Evolutionary conservation across 306 rosid genomes (phyloP).

Genomic region (Herpetospermum pedunculosum): DNA sequence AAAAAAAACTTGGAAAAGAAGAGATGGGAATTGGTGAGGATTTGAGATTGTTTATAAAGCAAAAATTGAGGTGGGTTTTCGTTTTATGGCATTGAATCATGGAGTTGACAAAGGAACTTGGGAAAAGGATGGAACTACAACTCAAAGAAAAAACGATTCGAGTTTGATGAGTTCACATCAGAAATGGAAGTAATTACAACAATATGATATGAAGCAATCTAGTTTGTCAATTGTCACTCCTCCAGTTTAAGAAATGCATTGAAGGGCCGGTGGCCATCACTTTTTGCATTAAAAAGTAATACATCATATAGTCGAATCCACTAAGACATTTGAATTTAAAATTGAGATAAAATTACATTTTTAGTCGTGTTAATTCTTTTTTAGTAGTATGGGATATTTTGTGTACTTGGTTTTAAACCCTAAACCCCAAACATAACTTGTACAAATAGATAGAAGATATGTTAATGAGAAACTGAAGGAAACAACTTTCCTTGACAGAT

Average conservation of each 20-base stretch:
- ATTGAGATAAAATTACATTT: background rate
- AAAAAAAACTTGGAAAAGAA: background rate
- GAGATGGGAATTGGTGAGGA: background rate
- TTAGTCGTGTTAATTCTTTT: too few species aligned
- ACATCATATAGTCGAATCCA: background rate
- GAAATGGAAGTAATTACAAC: background rate
- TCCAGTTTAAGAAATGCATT: background rate
- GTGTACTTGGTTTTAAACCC: too few species aligned
- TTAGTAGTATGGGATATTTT: too few species aligned
- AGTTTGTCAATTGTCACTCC: background rate
- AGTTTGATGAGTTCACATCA: background rate
- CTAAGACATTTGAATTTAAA: background rate
- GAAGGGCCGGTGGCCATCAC: background rate
- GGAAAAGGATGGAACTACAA: constrained; percentile 1
- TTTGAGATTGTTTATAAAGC: background rate
- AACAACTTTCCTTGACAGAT: too few species aligned
- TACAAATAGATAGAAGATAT: too few species aligned
- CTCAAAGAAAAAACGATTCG: background rate
- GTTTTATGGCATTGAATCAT: background rate
- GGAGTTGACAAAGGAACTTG: background rate
- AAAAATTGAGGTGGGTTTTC: background rate
- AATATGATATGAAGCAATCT: constrained; percentile 5
- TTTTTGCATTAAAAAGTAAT: background rate
- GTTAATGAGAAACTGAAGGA: too few species aligned
- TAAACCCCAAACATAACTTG: too few species aligned